These are phyloP conservation scores for Lathyrus sativus DNA, from an alignment of 306 rosid species.

Conservation along the genomic window DNA sequence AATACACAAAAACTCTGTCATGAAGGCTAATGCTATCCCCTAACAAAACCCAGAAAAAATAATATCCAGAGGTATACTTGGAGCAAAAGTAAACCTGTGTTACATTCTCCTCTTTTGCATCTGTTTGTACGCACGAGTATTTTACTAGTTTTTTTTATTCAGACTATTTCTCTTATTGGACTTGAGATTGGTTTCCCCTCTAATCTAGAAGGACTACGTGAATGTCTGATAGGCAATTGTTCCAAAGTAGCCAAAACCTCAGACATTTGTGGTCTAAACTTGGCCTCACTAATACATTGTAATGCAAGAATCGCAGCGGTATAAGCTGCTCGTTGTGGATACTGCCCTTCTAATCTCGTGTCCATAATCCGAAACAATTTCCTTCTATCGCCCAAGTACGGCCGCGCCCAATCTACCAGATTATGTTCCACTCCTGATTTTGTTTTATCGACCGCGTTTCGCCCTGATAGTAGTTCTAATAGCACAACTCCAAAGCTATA, in stretches of 20 bases:
- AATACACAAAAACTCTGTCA: conserved; percentile 31
- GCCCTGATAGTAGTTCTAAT: conserved; percentile 78
- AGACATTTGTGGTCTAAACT: conserved; percentile 71
- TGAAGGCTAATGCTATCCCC: conserved; percentile 14
- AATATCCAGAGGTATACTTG: conserved; percentile 12
- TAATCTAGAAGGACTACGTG: conserved; percentile 47
- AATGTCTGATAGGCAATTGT: conserved; percentile 56
- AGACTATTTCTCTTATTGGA: conserved; percentile 20
- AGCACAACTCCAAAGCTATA: conserved; percentile 96
- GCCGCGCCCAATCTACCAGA: conserved; percentile 84
- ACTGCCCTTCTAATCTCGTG: conserved; percentile 84
- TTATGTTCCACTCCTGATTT: conserved; percentile 67
- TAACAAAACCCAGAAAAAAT: conserved; percentile 29
- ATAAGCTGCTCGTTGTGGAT: conserved; percentile 75
- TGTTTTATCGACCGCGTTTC: conserved; percentile 68
- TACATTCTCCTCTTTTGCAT: conserved; percentile 3
- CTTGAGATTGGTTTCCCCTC: conserved; percentile 35
- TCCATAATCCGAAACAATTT: conserved; percentile 89
- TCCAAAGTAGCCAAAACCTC: conserved; percentile 75
- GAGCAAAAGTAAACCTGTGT: conserved; percentile 12
- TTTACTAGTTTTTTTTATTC: background rate
- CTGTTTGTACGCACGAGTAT: background rate
- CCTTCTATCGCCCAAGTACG: conserved; percentile 74
- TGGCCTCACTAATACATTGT: conserved; percentile 72
- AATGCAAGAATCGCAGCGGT: conserved; percentile 66